Evolutionary conservation across 148 eudicot species (phyloP).

Genomic region (Arbutus unedo): DNA sequence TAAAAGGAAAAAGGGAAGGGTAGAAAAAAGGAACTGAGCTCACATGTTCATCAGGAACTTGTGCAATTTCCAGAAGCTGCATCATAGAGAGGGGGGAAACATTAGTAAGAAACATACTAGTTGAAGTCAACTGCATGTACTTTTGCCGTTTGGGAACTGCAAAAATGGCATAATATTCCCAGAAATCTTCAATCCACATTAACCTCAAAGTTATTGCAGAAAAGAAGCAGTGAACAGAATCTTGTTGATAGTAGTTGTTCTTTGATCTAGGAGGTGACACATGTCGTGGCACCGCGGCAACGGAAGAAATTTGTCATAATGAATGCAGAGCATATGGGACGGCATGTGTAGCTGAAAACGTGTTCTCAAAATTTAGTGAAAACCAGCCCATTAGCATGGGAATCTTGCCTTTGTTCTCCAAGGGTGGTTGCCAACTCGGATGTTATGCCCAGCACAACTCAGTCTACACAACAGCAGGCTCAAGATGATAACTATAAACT

Average conservation of each 20-base stretch:
- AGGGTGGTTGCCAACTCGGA: not conserved
- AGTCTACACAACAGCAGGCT: not conserved
- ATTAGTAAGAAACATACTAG: not conserved
- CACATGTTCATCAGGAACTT: conserved; percentile 14
- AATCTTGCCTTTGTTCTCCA: not conserved
- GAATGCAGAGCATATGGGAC: not conserved
- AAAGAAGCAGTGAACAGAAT: not conserved
- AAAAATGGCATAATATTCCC: not conserved
- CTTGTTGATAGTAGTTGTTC: not conserved
- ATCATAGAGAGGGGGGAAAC: not conserved
- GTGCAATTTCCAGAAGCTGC: conserved; percentile 16
- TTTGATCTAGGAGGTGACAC: not conserved
- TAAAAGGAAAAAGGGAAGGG: not conserved
- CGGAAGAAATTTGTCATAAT: not conserved
- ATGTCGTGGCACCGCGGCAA: not conserved
- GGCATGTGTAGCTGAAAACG: not conserved
- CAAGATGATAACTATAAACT: not conserved
- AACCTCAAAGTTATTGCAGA: not conserved
- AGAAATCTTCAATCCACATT: not conserved
- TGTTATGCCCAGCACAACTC: not conserved
- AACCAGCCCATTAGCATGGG: not conserved
- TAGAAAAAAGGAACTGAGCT: not conserved
- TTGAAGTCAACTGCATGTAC: not conserved
- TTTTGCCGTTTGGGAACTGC: not conserved
- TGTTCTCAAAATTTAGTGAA: not conserved